Conservation (phyloP, 2,329 filamentous ascomycete species). For the Escovopsis sp. region DNA sequence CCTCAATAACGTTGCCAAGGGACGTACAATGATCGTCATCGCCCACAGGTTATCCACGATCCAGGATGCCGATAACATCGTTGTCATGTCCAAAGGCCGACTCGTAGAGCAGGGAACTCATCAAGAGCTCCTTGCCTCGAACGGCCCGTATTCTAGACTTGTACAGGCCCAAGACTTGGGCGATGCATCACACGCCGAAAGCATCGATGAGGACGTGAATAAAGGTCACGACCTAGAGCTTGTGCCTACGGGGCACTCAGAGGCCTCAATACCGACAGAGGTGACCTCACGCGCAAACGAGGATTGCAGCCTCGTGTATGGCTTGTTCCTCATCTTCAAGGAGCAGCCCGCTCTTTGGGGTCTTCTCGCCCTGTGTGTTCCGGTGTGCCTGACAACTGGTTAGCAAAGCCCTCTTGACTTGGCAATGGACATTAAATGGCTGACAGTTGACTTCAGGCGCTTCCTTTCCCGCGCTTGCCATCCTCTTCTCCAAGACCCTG, state of each 20-base stretch:
- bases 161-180: conserved; percentile 30
- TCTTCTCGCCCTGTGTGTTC: conserved; percentile 7
- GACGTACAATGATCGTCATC: conserved; percentile 51
- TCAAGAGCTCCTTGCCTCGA: conserved; percentile 34
- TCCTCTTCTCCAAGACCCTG: conserved; percentile 26
- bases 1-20: conserved; percentile 36
- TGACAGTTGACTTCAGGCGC: conserved; percentile 13
- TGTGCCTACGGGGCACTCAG: conserved; percentile 10
- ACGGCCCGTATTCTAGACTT: conserved; percentile 35
- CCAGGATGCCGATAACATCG: conserved; percentile 47
- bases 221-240: conserved; percentile 9
- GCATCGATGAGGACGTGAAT: conserved; percentile 5
- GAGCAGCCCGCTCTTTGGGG: conserved; percentile 17
- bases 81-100: conserved; percentile 45
- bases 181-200: conserved; percentile 5
- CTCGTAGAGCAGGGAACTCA: conserved; percentile 50
- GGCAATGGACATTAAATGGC: background rate
- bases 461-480: conserved; percentile 25
- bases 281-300: conserved; percentile 4
- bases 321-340: conserved; percentile 15
- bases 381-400: conserved; percentile 16
- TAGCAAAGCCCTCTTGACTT: conserved; percentile 1
- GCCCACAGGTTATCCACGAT: conserved; percentile 47
- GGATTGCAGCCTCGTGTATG: conserved; percentile 14
- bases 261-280: conserved; percentile 8